Conservation (phyloP, 192 early-diverging fungal species). For the Allomyces macrogynus region DNA sequence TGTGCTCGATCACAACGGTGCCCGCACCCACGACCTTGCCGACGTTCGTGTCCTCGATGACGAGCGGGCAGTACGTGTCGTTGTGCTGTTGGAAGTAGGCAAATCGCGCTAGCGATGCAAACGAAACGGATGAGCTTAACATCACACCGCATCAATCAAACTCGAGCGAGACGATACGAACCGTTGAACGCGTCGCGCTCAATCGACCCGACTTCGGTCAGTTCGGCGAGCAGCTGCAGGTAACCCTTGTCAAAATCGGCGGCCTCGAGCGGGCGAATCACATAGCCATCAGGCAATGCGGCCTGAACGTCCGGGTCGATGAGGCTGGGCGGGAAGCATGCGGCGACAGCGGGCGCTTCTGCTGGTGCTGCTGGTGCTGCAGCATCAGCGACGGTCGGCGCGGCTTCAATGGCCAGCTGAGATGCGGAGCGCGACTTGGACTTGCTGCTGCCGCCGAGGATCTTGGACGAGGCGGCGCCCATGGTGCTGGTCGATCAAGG, state of each 20-base stretch:
- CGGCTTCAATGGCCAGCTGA: no score
- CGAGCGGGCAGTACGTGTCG: constrained; percentile 52
- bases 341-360: no score
- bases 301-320: constrained; percentile 21
- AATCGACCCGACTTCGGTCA: constrained; percentile 59
- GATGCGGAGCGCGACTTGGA: no score
- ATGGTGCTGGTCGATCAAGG: no score
- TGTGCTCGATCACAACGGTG: constrained; percentile 73
- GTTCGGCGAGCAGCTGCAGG: constrained; percentile 33
- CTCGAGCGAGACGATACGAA: no score
- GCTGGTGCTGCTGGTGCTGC: no score
- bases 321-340: no score
- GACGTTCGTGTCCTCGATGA: constrained; percentile 55
- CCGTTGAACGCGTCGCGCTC: constrained; percentile 33
- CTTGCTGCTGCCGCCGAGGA: no score
- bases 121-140: no score
- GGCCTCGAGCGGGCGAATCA: constrained; percentile 50
- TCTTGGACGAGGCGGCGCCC: no score
- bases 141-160: no score
- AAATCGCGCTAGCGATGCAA: constrained; percentile 34
- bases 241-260: constrained; percentile 62
- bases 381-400: no score
- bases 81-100: constrained; percentile 48
- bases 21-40: constrained; percentile 62
- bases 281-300: constrained; percentile 43